Evolutionary conservation across 2,329 filamentous ascomycete genomes (phyloP).

Genomic region (Harringtonia lauricola): DNA sequence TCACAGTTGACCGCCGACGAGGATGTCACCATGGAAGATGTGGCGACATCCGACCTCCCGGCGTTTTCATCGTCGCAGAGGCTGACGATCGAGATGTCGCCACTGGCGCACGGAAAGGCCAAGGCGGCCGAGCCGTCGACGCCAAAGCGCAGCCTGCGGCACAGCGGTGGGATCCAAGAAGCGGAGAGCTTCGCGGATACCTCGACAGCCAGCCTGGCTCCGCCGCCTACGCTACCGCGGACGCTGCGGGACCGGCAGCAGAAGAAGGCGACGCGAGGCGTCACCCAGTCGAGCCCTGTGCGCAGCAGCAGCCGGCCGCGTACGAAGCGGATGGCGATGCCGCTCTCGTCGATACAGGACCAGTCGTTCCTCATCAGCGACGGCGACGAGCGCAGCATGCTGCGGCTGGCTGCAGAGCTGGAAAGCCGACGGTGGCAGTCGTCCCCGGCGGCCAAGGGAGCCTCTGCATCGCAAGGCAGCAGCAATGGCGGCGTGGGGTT

Average conservation of each 20-base stretch:
- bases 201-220: background rate
- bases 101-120: background rate
- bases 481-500: slow-evolving; percentile 7
- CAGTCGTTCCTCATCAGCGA: slow-evolving; percentile 30
- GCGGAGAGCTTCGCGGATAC: too few species aligned
- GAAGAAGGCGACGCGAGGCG: background rate
- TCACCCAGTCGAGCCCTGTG: slow-evolving; percentile 8
- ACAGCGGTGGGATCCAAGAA: too few species aligned
- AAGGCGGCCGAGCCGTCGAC: background rate
- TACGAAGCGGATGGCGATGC: slow-evolving; percentile 3
- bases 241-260: background rate
- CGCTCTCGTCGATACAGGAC: slow-evolving; percentile 3
- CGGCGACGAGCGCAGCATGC: slow-evolving; percentile 34
- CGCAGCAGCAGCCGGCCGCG: background rate
- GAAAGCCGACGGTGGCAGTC: slow-evolving; percentile 21
- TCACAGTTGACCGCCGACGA: background rate
- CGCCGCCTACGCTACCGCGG: background rate
- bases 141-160: background rate
- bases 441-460: slow-evolving; percentile 11
- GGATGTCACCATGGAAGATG: slow-evolving; percentile 4
- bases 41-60: background rate
- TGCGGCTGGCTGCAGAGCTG: slow-evolving; percentile 37
- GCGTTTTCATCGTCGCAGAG: too few species aligned
- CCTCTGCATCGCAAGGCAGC: slow-evolving; percentile 6
- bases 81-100: slow-evolving; percentile 1